These are phyloP conservation scores for Ceratocystis destructans DNA, from an alignment of 2,329 filamentous ascomycete genomes.

Conservation along the genomic window DNA sequence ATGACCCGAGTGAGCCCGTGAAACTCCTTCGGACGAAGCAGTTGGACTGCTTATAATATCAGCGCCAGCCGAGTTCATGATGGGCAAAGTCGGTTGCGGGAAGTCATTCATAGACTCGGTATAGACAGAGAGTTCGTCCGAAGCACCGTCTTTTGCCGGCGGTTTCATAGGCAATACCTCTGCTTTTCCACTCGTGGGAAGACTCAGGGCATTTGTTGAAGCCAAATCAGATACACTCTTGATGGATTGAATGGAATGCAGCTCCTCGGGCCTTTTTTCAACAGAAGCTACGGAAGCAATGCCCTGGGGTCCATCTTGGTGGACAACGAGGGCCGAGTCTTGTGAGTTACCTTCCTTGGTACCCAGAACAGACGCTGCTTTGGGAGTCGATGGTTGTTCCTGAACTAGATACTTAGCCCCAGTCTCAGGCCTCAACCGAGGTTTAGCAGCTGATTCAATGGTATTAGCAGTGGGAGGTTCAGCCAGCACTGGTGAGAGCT, in stretches of 20 bases:
- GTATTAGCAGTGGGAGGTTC: not conserved
- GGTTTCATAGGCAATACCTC: not conserved
- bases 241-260: too few relatives aligned
- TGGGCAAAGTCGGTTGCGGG: not conserved
- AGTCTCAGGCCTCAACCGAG: too few relatives aligned
- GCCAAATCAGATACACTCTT: not conserved
- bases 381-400: not conserved
- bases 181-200: not conserved
- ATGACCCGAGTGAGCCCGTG: not conserved
- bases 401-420: too few relatives aligned
- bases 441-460: not conserved
- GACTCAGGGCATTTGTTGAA: not conserved
- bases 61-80: not conserved
- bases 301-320: slow-evolving; percentile 5
- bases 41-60: not conserved
- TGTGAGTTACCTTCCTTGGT: not conserved
- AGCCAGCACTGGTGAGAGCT: not conserved
- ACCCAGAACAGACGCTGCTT: not conserved
- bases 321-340: not conserved
- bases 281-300: not conserved
- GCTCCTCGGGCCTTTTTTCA: not conserved
- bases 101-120: not conserved
- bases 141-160: not conserved
- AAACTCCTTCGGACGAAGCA: not conserved
- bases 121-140: not conserved